phyloP scores from a whole-genome alignment of 768 basidiomycete genomes.

The Harrya chromipes region DNA sequence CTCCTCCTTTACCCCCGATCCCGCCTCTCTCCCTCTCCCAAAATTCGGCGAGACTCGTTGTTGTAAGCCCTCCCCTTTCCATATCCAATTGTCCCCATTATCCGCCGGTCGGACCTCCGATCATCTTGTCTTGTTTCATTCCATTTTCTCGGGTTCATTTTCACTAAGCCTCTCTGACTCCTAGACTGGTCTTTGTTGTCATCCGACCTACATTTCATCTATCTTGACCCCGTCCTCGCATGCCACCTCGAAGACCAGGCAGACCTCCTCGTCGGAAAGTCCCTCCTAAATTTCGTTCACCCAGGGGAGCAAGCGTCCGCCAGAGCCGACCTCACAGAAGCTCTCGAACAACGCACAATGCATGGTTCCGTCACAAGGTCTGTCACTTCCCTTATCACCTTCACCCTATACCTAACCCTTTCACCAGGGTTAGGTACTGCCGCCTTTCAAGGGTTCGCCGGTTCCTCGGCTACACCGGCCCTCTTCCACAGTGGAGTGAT shows the following conservation, averaged over 20 bases:
- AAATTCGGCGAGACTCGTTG: constrained; percentile 72
- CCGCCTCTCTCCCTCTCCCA: constrained; percentile 39
- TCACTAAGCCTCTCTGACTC: constrained; percentile 14
- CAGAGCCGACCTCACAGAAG: constrained; percentile 66
- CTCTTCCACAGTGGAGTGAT: constrained; percentile 53
- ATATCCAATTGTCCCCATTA: constrained; percentile 7
- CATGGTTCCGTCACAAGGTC: constrained; percentile 84
- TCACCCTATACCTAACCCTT: constrained; percentile 22
- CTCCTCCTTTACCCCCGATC: constrained; percentile 35
- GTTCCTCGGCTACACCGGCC: constrained; percentile 64
- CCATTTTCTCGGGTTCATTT: constrained; percentile 14
- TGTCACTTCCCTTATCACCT: constrained; percentile 14
- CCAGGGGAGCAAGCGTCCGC: constrained; percentile 81
- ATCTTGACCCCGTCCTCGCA: constrained; percentile 78
- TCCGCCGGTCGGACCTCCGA: constrained; percentile 20
- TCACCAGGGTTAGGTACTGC: constrained; percentile 69
- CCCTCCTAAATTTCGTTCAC: constrained; percentile 75
- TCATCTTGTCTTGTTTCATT: constrained; percentile 16
- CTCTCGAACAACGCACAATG: constrained; percentile 69
- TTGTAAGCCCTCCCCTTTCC: constrained; percentile 48
- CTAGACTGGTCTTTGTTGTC: constrained; percentile 82
- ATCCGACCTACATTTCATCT: constrained; percentile 73
- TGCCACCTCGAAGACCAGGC: constrained; percentile 72
- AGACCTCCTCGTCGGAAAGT: constrained; percentile 62
- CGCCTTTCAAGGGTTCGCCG: constrained; percentile 73